Base-by-base conservation (phyloP, 768 basidiomycete species). In the Dioszegia aurantiaca region DNA sequence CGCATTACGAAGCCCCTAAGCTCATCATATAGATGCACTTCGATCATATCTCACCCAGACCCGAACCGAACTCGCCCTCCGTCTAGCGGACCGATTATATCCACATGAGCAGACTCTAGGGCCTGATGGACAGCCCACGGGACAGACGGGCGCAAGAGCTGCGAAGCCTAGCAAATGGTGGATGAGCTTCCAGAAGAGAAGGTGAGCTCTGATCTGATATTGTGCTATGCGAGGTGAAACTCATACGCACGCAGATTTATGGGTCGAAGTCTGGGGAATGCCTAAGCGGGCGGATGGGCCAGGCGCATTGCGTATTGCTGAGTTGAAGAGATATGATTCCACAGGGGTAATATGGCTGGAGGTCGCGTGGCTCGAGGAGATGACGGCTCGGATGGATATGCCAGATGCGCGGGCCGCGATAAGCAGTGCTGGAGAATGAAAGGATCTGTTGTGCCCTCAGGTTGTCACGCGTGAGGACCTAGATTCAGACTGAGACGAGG, bases 111-210 rank as follows among this genome's bases (percentile, higher is more conserved):
- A 70, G 12, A 59, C 63, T 36, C 46, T 73, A 3, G 70, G 70
- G 6, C 33, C 86, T 37, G 90, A 94, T 74, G 92, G 92, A 4
- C 87, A 88, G 43, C 72, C 69, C 3, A 74, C 69, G 3, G 72
- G 70, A 1, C 68, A 77, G 64, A 30, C 28, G 1, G 71, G 71
- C 12, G 39, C 64, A 6, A 63, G 75, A 42, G 69, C 70, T 3
- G 87, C 87, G 58, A 93, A 89, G 76, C 93, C 95, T 4, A 95
- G 88, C 82, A 99, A 99, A 78, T 99, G 95, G 95, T 99, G 95
- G 95, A 94, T 97, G 90, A 88, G 89, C 21, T 99, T 98, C 85
- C 91, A 93, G 78, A 97, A 95, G 83, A 84, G 93, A 73, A 84
- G 77, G 73, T 74, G 54, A 62, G 74, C 30, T n/a, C n/a, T n/a